A percentile compares a stretch with the other conserved stretches of the same genome.
phyloP scores from a whole-genome alignment of 2,329 filamentous ascomycete genomes.

The Bimuria novae-zelandiae region DNA sequence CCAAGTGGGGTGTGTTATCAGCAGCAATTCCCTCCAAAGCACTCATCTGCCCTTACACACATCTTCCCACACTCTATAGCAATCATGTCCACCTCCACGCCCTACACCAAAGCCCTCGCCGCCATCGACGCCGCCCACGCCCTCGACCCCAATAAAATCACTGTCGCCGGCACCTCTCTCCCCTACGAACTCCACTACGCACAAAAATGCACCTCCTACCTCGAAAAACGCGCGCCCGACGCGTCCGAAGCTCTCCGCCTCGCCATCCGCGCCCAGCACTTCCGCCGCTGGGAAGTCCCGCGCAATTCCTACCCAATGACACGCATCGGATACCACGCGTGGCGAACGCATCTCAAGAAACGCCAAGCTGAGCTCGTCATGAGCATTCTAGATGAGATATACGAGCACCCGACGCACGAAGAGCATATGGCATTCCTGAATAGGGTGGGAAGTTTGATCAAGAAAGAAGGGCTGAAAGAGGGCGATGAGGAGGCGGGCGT shows the following conservation, averaged over 20 bases:
- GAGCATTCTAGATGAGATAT: slow-evolving; percentile 60
- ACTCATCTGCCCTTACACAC: not conserved
- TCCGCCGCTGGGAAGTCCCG: slow-evolving; percentile 83
- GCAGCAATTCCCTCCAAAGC: not conserved
- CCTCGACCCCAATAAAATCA: slow-evolving; percentile 65
- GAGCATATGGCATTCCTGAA: slow-evolving; percentile 56
- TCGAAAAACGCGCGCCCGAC: slow-evolving; percentile 62
- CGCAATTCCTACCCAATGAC: slow-evolving; percentile 74
- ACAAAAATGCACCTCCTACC: slow-evolving; percentile 76
- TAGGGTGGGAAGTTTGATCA: slow-evolving; percentile 71
- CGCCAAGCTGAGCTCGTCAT: slow-evolving; percentile 67
- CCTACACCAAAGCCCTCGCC: slow-evolving; percentile 57
- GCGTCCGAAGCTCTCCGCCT: slow-evolving; percentile 71
- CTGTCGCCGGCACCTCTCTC: slow-evolving; percentile 49
- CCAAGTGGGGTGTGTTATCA: slow-evolving; percentile 4
- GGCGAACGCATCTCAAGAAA: slow-evolving; percentile 75
- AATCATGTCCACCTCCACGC: slow-evolving; percentile 19
- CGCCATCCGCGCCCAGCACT: slow-evolving; percentile 83
- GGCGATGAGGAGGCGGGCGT: slow-evolving; percentile 70
- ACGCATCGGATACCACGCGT: slow-evolving; percentile 76
- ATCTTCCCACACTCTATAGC: not conserved
- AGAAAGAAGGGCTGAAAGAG: slow-evolving; percentile 73
- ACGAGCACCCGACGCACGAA: slow-evolving; percentile 20
- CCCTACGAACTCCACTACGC: slow-evolving; percentile 87
- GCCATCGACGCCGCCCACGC: slow-evolving; percentile 76